These are phyloP conservation scores for Leccinum truebloodii DNA, from an alignment of 768 basidiomycete genomes.

Conservation along the genomic window DNA sequence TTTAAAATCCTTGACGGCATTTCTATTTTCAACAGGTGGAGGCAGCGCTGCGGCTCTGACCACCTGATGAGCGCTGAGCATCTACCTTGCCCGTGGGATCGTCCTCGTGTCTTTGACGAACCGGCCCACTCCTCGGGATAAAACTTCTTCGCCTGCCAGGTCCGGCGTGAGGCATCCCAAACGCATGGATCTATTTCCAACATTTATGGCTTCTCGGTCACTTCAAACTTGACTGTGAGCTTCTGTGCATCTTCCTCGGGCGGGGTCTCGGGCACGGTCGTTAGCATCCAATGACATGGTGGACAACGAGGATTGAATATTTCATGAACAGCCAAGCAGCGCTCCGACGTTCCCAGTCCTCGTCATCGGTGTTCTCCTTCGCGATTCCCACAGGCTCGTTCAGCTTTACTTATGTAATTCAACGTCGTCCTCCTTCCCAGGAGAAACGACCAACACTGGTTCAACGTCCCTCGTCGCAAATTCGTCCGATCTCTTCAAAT, in stretches of 20 bases:
- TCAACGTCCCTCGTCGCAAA: slow-evolving; percentile 40
- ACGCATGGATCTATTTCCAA: slow-evolving; percentile 96
- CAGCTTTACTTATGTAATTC: not conserved
- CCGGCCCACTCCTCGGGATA: slow-evolving; percentile 93
- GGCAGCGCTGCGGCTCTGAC: too few species aligned
- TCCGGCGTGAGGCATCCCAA: slow-evolving; percentile 93
- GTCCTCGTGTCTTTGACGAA: slow-evolving; percentile 58
- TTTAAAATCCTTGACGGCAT: too few species aligned
- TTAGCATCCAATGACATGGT: not conserved
- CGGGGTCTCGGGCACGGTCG: not conserved
- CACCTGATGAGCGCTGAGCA: too few species aligned
- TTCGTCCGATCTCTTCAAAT: slow-evolving; percentile 62
- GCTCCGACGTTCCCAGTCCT: slow-evolving; percentile 15
- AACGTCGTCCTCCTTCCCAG: slow-evolving; percentile 18
- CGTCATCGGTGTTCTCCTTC: slow-evolving; percentile 21
- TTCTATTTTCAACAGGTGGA: too few species aligned
- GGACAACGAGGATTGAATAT: not conserved
- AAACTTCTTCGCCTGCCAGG: slow-evolving; percentile 71
- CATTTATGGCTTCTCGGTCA: slow-evolving; percentile 96
- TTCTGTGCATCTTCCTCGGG: slow-evolving; percentile 20
- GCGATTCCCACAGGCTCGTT: slow-evolving; percentile 11
- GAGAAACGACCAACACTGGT: slow-evolving; percentile 6
- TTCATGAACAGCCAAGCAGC: not conserved
- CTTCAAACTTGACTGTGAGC: slow-evolving; percentile 57
- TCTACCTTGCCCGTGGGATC: too few species aligned